Base-by-base conservation (phyloP, 2,329 filamentous ascomycete species). In the Monosporascus sp. region DNA sequence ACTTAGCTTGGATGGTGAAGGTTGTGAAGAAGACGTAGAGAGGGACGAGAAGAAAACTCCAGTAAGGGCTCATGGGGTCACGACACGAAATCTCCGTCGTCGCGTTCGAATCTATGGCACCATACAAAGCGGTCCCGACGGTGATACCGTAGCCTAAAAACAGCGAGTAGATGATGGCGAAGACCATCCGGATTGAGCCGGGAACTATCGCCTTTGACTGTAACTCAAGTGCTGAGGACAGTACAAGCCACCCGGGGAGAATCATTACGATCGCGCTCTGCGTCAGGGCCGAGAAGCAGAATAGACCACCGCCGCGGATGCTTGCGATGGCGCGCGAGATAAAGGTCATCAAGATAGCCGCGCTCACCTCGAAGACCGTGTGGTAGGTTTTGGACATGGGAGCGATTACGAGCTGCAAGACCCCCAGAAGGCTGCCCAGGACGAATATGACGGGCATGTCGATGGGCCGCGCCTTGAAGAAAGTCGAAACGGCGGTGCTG, bases 1-100 rank as follows among this genome's bases (percentile, higher is more conserved):
- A 90, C 68, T 90, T 90, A 39, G 87, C 89, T 61, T 92, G 88
- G 66, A 92, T 92, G 66, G 92, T 83, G 52, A 91, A 74, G 47
- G 86, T 83, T 39, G 93, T 78, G 62, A 85, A 89, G 27, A 90
- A 65, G 8, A 89, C 83, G 67, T 92, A 95, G 6, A 80, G 68
- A 0, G 87, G 81, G 0, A 93, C 90, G 63, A 90, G 91, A 31
- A 86, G 72, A 70, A 92, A 90, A 53, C 79, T 80, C 48, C 70
- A 68, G 53, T 70, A 64, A 2, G 65, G 60, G 17, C 70, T 58
- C 48, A 70, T 62, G 2, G 59, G 56, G 34, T 67, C 60, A 6
- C 47, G 20, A 51, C 68, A 70, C 8, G 52, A 62, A 25, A 58
- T 74, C 48, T 18, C 60, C 8, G 65, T 77, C 3, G 64, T 68